phyloP scores from a whole-genome alignment of 805 yeast species.

The Candida anglica region DNA sequence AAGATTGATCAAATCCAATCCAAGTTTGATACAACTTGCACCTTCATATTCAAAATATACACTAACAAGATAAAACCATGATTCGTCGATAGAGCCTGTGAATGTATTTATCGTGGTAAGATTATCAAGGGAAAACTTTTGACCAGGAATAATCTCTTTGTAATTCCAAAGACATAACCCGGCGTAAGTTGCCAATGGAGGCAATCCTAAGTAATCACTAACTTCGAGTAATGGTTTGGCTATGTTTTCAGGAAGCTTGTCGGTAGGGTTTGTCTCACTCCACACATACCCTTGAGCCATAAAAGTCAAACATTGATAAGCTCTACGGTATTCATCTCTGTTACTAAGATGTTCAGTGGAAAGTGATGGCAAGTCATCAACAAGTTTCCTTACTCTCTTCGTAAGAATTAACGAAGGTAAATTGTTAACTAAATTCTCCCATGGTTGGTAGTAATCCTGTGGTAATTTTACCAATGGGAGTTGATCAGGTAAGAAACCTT shows the following conservation, averaged over 20 bases:
- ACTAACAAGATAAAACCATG: slow-evolving; percentile 90
- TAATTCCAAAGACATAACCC: slow-evolving; percentile 88
- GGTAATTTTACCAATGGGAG: slow-evolving; percentile 62
- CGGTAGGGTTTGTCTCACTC: slow-evolving; percentile 64
- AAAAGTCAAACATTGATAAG: slow-evolving; percentile 75
- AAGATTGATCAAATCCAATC: slow-evolving; percentile 56
- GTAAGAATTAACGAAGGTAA: slow-evolving; percentile 75
- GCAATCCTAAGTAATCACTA: slow-evolving; percentile 60
- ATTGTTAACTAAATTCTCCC: slow-evolving; percentile 69
- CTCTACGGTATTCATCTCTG: slow-evolving; percentile 64
- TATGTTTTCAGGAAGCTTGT: slow-evolving; percentile 60
- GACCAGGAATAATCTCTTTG: slow-evolving; percentile 51
- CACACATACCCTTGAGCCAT: slow-evolving; percentile 87
- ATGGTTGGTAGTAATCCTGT: slow-evolving; percentile 59
- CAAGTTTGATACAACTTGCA: slow-evolving; percentile 62
- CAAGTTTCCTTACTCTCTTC: slow-evolving; percentile 51
- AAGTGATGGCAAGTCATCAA: slow-evolving; percentile 64
- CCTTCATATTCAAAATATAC: slow-evolving; percentile 84
- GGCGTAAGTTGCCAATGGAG: slow-evolving; percentile 87
- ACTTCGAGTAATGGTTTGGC: slow-evolving; percentile 67
- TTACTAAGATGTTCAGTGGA: slow-evolving; percentile 40
- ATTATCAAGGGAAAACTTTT: slow-evolving; percentile 48
- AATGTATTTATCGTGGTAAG: slow-evolving; percentile 78
- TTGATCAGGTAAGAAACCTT: slow-evolving; percentile 77
- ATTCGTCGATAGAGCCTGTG: slow-evolving; percentile 87